These are phyloP conservation scores for Apiospora pterosperma DNA, from an alignment of 2,329 filamentous ascomycete species.

Conservation along the genomic window DNA sequence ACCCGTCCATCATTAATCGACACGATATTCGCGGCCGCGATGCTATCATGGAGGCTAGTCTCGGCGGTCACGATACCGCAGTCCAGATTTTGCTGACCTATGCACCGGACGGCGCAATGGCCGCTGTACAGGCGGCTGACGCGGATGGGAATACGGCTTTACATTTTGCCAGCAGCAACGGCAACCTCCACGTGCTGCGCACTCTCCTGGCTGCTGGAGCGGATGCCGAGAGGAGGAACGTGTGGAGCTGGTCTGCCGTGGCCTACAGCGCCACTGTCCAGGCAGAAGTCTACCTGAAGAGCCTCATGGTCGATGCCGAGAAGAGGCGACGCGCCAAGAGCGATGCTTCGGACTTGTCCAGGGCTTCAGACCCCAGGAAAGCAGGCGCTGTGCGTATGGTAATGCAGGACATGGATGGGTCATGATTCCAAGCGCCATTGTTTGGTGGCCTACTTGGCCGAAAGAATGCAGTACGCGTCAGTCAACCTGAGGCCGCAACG, in stretches of 20 bases:
- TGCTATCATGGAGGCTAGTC: constrained; percentile 65
- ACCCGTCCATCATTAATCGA: constrained; percentile 60
- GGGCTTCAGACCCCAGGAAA: constrained; percentile 27
- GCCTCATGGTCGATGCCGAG: constrained; percentile 69
- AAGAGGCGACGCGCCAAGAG: constrained; percentile 46
- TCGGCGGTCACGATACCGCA: constrained; percentile 59
- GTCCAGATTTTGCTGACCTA: constrained; percentile 64
- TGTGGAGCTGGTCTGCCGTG: constrained; percentile 79
- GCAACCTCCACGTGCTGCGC: constrained; percentile 72
- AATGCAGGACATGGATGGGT: constrained; percentile 11
- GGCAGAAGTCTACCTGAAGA: constrained; percentile 81
- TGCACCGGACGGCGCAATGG: constrained; percentile 49
- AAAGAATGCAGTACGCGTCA: too few relatives aligned
- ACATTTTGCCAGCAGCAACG: constrained; percentile 81
- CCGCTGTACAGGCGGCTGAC: constrained; percentile 58
- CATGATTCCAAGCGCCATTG: constrained; percentile 29
- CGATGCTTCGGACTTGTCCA: constrained; percentile 31
- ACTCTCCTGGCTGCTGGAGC: constrained; percentile 77
- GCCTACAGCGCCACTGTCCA: constrained; percentile 79
- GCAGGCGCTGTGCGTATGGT: constrained; percentile 43
- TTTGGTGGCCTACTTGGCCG: constrained; percentile 24
- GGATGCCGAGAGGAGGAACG: constrained; percentile 67
- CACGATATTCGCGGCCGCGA: constrained; percentile 68
- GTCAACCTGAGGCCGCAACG: too few relatives aligned
- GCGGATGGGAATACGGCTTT: constrained; percentile 79